These are phyloP conservation scores for Nemania serpens DNA, from an alignment of 2,329 filamentous ascomycete species.

Conservation along the genomic window DNA sequence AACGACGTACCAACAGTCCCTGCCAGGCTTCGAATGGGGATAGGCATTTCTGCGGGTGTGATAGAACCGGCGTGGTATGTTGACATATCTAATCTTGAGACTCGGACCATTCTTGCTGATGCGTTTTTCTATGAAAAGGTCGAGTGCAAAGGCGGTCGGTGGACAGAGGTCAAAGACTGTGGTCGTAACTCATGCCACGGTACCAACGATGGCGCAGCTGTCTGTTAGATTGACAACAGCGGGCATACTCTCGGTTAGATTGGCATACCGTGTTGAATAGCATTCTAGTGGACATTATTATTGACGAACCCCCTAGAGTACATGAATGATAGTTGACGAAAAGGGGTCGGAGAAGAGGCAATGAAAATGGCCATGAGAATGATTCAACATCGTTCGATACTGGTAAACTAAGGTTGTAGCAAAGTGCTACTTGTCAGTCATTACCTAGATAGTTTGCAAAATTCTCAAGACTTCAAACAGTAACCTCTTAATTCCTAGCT, in stretches of 20 bases:
- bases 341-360: background rate
- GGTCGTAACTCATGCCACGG: conserved; percentile 18
- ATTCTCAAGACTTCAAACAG: background rate
- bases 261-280: background rate
- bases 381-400: conserved; percentile 6
- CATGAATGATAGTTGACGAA: no score
- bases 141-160: conserved; percentile 18
- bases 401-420: background rate
- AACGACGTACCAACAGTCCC: conserved; percentile 29
- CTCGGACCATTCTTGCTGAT: background rate
- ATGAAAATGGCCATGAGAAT: background rate
- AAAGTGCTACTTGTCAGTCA: background rate
- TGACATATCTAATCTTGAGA: background rate
- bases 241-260: background rate
- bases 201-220: conserved; percentile 20
- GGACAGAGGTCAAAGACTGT: conserved; percentile 28
- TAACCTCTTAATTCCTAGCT: background rate
- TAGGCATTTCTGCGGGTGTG: conserved; percentile 28
- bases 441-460: background rate
- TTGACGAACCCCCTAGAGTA: no score
- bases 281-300: no score
- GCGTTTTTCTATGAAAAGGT: conserved; percentile 13
- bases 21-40: conserved; percentile 27
- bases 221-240: conserved; percentile 5
- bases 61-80: conserved; percentile 28